A percentile compares a stretch with the other conserved stretches of the same genome.
Evolutionary conservation across 2,329 filamentous ascomycete genomes (phyloP).

Genomic region (Pseudopyrenochaeta lycopersici): DNA sequence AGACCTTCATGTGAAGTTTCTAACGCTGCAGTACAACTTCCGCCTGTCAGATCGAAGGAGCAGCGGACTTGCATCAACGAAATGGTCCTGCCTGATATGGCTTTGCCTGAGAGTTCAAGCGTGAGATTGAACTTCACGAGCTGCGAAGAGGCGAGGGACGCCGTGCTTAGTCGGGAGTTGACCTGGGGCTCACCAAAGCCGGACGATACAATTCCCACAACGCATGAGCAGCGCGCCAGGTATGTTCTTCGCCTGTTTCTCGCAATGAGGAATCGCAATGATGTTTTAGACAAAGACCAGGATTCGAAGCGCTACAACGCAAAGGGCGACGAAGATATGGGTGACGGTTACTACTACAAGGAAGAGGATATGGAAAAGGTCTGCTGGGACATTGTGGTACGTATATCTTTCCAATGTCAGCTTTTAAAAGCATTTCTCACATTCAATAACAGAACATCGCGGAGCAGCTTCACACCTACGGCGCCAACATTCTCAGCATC

Average conservation of each 20-base stretch:
- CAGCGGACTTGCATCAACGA: background rate
- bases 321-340: background rate
- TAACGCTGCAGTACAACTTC: too few species aligned
- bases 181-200: background rate
- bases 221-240: background rate
- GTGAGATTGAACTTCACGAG: background rate
- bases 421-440: background rate
- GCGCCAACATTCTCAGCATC: background rate
- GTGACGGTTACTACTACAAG: constrained; percentile 5
- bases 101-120: background rate
- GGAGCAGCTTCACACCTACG: background rate
- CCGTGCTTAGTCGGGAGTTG: background rate
- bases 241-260: background rate
- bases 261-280: background rate
- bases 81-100: background rate
- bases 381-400: constrained; percentile 17
- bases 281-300: background rate
- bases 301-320: background rate
- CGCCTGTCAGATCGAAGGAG: too few species aligned
- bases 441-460: background rate
- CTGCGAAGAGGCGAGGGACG: background rate
- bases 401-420: background rate
- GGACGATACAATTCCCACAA: background rate
- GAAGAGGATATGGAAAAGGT: constrained; percentile 9
- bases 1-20: too few species aligned